Base-by-base conservation (phyloP, 2,329 filamentous ascomycete genomes). In the Pseudogymnoascus sp. region DNA sequence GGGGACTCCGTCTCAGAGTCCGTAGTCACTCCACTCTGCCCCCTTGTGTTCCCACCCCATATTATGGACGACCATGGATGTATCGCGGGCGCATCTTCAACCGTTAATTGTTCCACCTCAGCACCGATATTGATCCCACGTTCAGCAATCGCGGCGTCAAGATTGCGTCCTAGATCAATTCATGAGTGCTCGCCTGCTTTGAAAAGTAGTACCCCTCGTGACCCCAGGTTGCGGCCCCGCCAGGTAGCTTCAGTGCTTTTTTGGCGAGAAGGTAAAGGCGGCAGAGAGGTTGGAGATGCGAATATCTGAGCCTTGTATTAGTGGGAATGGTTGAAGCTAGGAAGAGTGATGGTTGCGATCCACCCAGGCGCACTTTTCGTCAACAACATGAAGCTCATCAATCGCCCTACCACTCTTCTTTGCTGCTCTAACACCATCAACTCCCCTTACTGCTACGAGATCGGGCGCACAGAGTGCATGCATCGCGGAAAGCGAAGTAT, bases 151-250 rank as follows among this genome's bases (percentile, higher is more conserved):
- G 76, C 73, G 39, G 79, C 72, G 2, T 76, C 77, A 58, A 83
- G 74, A 14, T 69, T 68, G 60, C 72, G 70, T 4, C 74, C 68
- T 11, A 82, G 61, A 4, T 84, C 77, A 1, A 76, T 77, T 80
- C 80, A 85, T 6, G 57, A 38, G 53, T 57, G 77, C 60, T 80
- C 76, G 1, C 80, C 81, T 59, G 77, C 79, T 68, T 85, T 82
- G 4, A 77, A 41, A 85, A 78, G 68, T 83, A 85, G 68, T 83
- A 84, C 6, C 78, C 81, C 39, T 80, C 71, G 0, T 69, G 66
- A 11, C 79, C 80, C 82, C 82, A 85, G 9, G 72, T 65, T 4
- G 73, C 74, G 8, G 70, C 64, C 6, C 74, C 72, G 14, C 71
- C 70, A 47, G 69, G 69, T 3, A 73, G 72, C 22, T 50, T 50